Evolutionary conservation across 164 flowering plant genomes (phyloP), one percentile per base, ranked within the genome.

Genomic region (Vitis amurensis): DNA sequence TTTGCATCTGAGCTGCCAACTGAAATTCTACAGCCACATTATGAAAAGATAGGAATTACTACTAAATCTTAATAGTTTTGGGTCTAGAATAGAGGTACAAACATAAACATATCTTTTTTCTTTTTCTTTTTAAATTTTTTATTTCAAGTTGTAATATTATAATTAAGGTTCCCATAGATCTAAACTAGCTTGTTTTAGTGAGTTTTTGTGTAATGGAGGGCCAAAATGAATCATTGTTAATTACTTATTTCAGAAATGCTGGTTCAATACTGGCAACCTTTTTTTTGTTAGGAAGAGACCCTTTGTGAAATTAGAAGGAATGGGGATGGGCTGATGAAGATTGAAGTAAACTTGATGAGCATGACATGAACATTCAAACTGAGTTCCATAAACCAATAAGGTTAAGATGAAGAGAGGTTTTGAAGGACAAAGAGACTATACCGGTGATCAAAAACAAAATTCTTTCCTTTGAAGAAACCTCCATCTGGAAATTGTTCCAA

Each of bases 371-470:
- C 50, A 61, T 31, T 49, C 19, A 61, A 61, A 59, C 13, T 15
- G 48, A 13, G 53, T 3, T n/a, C 56, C 59, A 44, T 17, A 14
- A 19, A 11, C 15, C 55, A 19, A 63, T 57, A 23, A 9, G 52
- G 17, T 14, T 14, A 13, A 63, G 50, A 55, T 10, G 48, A 12
- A 27, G 8, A 15, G 19, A 31, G 29, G 12, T 8, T 9, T 16
- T 50, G 16, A 13, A 50, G 44, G 51, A 57, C 31, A 30, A 47
- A 59, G 60, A 57, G 59, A 63, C 7, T 78, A 71, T 81, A 94
- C 98, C 98, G 82, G 77, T 87, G 97, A 79, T 94, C 99, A 82
- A 91, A 94, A 71, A 94, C 99, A 85, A 94, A 94, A 77, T 94
- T 94, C 85, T 94, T 92, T 78, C 99, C 97, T 73, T 82, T 86